Evolutionary conservation across 345 rosid genomes (phyloP).

Genomic region (Linum lewisii): DNA sequence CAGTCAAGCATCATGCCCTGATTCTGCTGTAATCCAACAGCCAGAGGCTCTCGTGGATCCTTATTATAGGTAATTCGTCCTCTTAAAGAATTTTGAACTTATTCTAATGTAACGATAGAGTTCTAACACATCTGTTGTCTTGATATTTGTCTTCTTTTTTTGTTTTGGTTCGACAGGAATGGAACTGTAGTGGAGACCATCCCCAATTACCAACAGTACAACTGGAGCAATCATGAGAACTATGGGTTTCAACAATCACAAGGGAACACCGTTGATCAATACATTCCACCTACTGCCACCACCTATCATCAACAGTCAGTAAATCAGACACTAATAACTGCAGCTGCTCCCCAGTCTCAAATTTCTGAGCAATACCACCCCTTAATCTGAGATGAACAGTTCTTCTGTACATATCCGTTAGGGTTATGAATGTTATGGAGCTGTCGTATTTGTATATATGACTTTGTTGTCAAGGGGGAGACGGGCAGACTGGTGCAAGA

Average conservation of each 20-base stretch:
- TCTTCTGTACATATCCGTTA: too few relatives aligned
- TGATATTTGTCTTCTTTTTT: background rate
- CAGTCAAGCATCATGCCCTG: too few relatives aligned
- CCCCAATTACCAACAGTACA: constrained; percentile 7
- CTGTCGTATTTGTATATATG: too few relatives aligned
- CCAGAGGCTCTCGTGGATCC: background rate
- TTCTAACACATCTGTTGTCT: constrained; percentile 2
- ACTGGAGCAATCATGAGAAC: constrained; percentile 7
- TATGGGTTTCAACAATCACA: constrained; percentile 18
- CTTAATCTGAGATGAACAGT: too few relatives aligned
- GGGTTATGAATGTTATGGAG: too few relatives aligned
- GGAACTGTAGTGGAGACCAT: constrained; percentile 13
- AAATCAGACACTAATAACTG: too few relatives aligned
- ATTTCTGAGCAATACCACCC: too few relatives aligned
- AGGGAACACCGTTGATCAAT: constrained; percentile 12
- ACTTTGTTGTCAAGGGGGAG: too few relatives aligned
- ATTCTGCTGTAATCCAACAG: background rate
- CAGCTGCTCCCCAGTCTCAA: too few relatives aligned
- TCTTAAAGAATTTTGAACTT: background rate
- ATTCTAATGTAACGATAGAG: too few relatives aligned
- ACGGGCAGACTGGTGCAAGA: too few relatives aligned
- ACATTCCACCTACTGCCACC: constrained; percentile 14
- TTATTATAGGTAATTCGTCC: background rate
- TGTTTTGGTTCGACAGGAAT: constrained; percentile 23
- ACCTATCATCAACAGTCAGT: too few relatives aligned